Evolutionary conservation across 1,284 basidiomycete species (phyloP).

Genomic region (Kwoniella shivajii): DNA sequence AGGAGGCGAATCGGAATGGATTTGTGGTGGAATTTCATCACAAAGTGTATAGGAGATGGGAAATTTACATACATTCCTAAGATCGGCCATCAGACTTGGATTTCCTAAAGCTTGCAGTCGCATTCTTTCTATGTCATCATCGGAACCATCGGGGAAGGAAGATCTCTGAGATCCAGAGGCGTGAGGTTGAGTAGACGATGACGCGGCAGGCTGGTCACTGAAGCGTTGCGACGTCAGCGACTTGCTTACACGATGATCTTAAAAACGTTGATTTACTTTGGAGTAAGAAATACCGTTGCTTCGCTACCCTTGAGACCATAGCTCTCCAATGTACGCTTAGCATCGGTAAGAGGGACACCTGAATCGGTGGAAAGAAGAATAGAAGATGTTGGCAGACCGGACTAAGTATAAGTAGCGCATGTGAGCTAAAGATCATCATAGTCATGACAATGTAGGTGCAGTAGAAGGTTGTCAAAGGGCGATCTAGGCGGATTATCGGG

Average conservation of each 20-base stretch:
- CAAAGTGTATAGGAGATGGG: neutral
- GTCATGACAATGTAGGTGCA: neutral
- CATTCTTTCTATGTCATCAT: constrained; percentile 85
- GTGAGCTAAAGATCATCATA: neutral
- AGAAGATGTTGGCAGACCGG: constrained; percentile 28
- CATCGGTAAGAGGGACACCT: constrained; percentile 37
- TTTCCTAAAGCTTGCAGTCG: constrained; percentile 82
- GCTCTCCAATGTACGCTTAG: constrained; percentile 35
- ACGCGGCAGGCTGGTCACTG: constrained; percentile 15
- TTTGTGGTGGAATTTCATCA: no score
- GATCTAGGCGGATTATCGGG: no score
- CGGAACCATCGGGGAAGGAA: constrained; percentile 45
- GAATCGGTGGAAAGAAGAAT: constrained; percentile 43
- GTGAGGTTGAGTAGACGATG: constrained; percentile 48
- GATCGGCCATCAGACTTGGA: constrained; percentile 72
- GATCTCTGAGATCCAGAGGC: constrained; percentile 13
- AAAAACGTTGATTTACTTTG: constrained; percentile 29
- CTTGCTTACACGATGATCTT: neutral
- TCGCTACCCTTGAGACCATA: constrained; percentile 42
- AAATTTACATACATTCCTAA: constrained; percentile 63
- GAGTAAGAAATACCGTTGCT: constrained; percentile 46
- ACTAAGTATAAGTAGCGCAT: no score
- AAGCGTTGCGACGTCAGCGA: neutral
- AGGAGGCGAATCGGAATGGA: neutral
- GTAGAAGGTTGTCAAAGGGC: no score